A percentile compares a stretch with the other conserved stretches of the same genome.
phyloP scores from a whole-genome alignment of 371 early-diverging fungal species.

The Rhizomucor miehei region DNA sequence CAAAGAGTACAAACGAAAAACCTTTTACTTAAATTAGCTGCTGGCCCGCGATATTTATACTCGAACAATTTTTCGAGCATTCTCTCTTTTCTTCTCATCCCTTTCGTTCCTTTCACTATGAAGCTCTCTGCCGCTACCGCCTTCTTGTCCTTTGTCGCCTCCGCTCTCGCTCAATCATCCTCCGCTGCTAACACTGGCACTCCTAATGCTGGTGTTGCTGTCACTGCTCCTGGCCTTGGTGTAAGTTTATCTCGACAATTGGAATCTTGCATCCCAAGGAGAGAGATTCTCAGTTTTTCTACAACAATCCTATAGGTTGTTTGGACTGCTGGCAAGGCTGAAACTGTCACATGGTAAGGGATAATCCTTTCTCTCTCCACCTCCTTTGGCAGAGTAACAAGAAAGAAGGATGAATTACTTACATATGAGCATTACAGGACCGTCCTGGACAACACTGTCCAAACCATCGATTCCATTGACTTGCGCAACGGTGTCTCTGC shows the following conservation, averaged over 20 bases:
- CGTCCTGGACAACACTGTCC: conserved; percentile 11
- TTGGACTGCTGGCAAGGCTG: conserved; percentile 25
- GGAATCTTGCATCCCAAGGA: not conserved
- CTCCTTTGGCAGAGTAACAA: not conserved
- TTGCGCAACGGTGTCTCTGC: conserved; percentile 29
- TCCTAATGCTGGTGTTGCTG: conserved; percentile 17
- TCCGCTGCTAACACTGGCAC: no score
- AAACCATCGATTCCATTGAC: conserved; percentile 23
- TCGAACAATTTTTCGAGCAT: no score
- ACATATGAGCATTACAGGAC: conserved; percentile 17
- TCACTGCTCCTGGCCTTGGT: conserved; percentile 25
- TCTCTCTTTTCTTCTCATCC: no score
- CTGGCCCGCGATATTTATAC: no score
- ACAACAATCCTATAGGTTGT: conserved; percentile 20
- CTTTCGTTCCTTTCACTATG: no score
- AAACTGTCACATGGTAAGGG: conserved; percentile 30
- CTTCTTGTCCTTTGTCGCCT: no score
- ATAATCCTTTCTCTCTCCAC: not conserved
- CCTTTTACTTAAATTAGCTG: no score
- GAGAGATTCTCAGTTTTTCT: not conserved
- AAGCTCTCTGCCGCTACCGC: no score
- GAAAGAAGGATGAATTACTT: not conserved
- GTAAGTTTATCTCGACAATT: conserved; percentile 18
- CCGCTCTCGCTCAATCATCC: no score
- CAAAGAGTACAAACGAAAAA: no score